Conservation (phyloP, 2,329 filamentous ascomycete species). For the Colletotrichum sp. region DNA sequence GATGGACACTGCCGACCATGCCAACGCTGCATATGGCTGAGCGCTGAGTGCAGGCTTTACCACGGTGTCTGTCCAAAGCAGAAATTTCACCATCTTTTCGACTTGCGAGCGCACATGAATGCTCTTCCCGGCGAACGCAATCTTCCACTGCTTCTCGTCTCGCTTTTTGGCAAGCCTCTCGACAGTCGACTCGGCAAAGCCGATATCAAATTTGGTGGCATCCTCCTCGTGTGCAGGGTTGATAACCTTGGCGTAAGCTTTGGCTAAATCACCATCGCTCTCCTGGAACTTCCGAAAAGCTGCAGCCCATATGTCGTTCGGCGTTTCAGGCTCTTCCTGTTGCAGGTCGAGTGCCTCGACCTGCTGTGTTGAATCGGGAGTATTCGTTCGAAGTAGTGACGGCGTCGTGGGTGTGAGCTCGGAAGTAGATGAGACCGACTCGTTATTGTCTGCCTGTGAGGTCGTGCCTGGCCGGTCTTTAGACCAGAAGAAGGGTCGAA, state of each 20-base stretch:
- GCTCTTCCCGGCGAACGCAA: background rate
- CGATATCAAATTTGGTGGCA: rapidly evolving
- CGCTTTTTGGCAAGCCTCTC: rapidly evolving
- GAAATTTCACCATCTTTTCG: background rate
- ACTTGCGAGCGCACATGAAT: background rate
- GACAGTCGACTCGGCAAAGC: background rate
- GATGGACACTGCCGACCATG: background rate
- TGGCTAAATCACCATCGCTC: background rate
- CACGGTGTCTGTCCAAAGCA: background rate
- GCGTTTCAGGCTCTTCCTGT: rapidly evolving
- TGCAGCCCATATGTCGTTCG: background rate
- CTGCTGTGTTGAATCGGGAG: background rate
- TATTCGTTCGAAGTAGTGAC: rapidly evolving
- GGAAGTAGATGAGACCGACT: background rate
- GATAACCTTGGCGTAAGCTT: background rate
- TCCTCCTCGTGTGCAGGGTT: background rate
- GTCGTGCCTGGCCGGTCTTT: too few species aligned
- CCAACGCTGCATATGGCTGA: background rate
- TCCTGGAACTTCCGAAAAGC: background rate
- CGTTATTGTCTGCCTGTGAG: background rate
- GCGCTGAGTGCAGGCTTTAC: background rate
- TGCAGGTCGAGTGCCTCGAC: rapidly evolving
- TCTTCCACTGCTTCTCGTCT: background rate
- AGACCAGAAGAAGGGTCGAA: background rate
- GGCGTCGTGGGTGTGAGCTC: background rate